Evolutionary conservation across 2,329 filamentous ascomycete genomes (phyloP).

Genomic region (Ceratocystis colombiana): DNA sequence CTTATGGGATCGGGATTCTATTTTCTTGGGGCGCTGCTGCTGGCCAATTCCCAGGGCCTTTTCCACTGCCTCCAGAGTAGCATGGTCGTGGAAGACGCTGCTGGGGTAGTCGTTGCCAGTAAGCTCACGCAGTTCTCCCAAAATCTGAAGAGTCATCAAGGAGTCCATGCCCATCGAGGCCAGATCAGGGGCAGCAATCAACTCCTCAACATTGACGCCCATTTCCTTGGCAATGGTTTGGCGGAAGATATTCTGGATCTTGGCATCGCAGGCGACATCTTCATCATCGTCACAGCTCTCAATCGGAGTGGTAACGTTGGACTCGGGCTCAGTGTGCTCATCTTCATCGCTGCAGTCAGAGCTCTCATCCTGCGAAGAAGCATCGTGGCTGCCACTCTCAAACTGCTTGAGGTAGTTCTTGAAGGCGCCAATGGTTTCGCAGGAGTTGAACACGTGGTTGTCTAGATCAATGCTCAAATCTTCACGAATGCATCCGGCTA

Average conservation of each 20-base stretch:
- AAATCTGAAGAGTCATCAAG: conserved; percentile 47
- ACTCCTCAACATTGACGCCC: conserved; percentile 57
- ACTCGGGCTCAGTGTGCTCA: conserved; percentile 40
- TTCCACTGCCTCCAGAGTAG: conserved; percentile 55
- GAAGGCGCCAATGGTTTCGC: conserved; percentile 45
- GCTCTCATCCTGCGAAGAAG: conserved; percentile 30
- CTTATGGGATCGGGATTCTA: conserved; percentile 30
- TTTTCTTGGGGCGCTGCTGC: conserved; percentile 34
- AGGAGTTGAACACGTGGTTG: conserved; percentile 45
- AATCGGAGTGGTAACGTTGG: conserved; percentile 43
- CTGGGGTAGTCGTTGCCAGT: conserved; percentile 45
- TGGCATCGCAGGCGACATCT: conserved; percentile 31
- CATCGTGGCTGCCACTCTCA: conserved; percentile 28
- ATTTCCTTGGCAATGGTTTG: conserved; percentile 61
- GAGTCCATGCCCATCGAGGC: conserved; percentile 51
- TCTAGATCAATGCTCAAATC: conserved; percentile 47
- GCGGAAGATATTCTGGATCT: conserved; percentile 44
- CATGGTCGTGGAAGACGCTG: conserved; percentile 52
- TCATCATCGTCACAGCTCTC: conserved; percentile 40
- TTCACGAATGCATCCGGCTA: conserved; percentile 47
- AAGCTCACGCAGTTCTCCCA: conserved; percentile 46
- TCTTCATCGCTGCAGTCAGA: conserved; percentile 38
- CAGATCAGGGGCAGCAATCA: conserved; percentile 44
- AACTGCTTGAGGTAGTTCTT: conserved; percentile 37
- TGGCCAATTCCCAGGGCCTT: conserved; percentile 48